Base-by-base conservation (phyloP, 2,329 filamentous ascomycete genomes). In the Lachnellula cervina region DNA sequence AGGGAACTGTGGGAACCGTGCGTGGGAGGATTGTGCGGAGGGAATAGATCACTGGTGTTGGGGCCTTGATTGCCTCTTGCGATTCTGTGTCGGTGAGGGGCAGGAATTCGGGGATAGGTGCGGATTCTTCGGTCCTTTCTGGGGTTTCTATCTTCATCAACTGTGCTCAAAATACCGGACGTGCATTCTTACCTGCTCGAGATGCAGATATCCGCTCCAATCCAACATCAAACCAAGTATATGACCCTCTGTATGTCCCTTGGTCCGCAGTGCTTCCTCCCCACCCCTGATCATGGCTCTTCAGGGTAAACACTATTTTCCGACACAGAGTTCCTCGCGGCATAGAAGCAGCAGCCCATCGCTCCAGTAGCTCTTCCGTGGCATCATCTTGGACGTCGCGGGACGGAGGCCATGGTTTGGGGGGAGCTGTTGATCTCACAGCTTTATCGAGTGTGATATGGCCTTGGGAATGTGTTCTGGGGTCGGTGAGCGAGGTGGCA, bases 191-290 rank as follows among this genome's bases (percentile, higher is more conserved):
- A 53, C 68, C 63, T 35, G 63, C 57, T 54, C 49, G 48, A 0
- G 63, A 66, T 16, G 71, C 71, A 45, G 79, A 77, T 48, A 82
- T 79, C 3, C 75, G 74, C 68, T 87, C 83, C 16, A 84, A 66
- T 0, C 83, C 83, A 16, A 76, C 81, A 54, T 86, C 83, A 56
- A 86, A 85, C 83, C 83, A 87, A 0, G 83, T 83, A 70, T 71
- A 83, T 0, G 83, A 81, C 2, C 69, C 71, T 0, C 66, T 60
- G 53, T 77, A 85, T 1, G 74, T 74, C 2, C 73, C 73, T 2
- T 64, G 65, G 0, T 69, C 58, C 8, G 32, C 28, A 9, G n/a
- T 4, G 2, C 8, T 25, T 14, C 75, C 73, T 34, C 76, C 74
- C 76, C 76, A 83, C 4, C 83, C 84, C 61, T 87, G 84, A 59